Percentiles rank a stretch among this genome's conserved stretches.
Conservation (phyloP, 768 basidiomycete species). For the Ephemerocybe angulata region DNA sequence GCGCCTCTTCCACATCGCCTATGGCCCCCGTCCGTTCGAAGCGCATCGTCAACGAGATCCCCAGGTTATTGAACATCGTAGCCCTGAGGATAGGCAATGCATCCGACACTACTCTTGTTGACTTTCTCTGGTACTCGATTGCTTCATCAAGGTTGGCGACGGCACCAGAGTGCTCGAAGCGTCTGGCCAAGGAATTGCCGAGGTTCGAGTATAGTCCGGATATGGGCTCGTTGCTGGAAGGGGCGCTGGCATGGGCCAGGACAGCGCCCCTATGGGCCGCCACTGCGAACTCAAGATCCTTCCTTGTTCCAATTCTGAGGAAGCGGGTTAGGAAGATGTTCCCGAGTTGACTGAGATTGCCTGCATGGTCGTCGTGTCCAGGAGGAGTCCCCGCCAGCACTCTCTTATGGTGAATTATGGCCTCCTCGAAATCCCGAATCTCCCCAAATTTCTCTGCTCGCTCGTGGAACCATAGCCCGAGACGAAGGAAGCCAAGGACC, state of each 20-base stretch:
- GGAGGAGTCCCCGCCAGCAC: background rate
- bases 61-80: constrained; percentile 6
- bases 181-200: background rate
- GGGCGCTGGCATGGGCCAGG: background rate
- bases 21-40: constrained; percentile 17
- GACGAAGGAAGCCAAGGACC: background rate
- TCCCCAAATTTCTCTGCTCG: background rate
- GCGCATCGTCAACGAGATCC: constrained; percentile 6
- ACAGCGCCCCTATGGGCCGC: background rate
- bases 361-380: background rate
- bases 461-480: background rate
- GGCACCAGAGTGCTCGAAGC: constrained; percentile 18
- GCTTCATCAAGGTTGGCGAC: constrained; percentile 19
- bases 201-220: background rate
- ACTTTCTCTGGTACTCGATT: constrained; percentile 13
- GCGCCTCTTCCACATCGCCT: constrained; percentile 18
- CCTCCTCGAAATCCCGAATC: background rate
- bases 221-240: background rate
- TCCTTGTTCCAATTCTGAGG: background rate
- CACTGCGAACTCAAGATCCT: background rate
- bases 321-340: background rate
- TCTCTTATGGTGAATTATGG: background rate
- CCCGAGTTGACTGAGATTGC: background rate
- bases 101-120: background rate
- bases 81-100: constrained; percentile 4